Percentiles rank a stretch among this genome's conserved stretches.
These are phyloP conservation scores for Datura wrightii DNA, from an alignment of 257 asterid genomes.

Conservation along the genomic window DNA sequence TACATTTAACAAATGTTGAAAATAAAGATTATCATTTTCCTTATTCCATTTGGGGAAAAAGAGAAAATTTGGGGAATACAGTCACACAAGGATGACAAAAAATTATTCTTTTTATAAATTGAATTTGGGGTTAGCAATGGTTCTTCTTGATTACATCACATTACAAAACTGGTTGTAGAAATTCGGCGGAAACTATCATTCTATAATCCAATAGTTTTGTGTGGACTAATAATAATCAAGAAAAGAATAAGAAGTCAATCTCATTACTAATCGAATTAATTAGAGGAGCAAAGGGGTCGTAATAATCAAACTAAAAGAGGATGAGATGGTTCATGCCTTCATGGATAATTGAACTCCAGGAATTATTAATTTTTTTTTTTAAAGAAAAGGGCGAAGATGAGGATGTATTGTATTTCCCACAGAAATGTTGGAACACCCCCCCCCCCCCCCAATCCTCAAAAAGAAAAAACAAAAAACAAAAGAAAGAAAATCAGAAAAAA, in stretches of 20 bases:
- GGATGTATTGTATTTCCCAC: background rate
- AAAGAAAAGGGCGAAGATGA: background rate
- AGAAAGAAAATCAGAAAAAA: background rate
- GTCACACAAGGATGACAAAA: background rate
- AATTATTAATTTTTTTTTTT: background rate
- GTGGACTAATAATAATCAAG: background rate
- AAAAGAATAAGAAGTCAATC: background rate
- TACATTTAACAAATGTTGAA: background rate
- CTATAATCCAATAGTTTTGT: background rate
- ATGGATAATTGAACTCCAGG: background rate
- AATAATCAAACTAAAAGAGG: background rate
- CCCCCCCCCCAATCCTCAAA: too few species aligned
- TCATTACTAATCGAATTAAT: background rate
- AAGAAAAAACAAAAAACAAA: too few species aligned
- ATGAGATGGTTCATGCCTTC: constrained; percentile 16
- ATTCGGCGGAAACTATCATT: background rate
- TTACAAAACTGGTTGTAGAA: background rate
- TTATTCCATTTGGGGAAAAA: background rate
- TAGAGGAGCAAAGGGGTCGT: background rate
- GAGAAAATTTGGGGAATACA: background rate
- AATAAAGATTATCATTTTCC: background rate
- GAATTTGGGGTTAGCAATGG: background rate
- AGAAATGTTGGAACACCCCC: background rate
- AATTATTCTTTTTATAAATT: background rate
- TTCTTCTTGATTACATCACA: background rate